phyloP scores from a whole-genome alignment of 2,329 filamentous ascomycete genomes.

The Talaromyces verruculosus region DNA sequence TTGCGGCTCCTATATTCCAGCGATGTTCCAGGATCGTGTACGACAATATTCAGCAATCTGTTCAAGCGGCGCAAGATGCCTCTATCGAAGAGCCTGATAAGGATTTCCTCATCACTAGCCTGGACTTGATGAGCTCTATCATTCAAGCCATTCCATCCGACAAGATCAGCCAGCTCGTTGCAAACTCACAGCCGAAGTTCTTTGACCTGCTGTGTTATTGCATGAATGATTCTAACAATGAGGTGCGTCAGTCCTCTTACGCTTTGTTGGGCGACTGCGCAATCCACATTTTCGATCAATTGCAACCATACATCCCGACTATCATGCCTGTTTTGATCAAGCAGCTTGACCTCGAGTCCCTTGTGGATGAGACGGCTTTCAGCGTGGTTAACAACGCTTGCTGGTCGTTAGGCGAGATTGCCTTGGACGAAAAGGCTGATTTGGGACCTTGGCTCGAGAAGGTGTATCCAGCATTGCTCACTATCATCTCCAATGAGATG shows the following conservation, averaged over 20 bases:
- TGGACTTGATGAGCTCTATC: slow-evolving; percentile 89
- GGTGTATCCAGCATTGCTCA: slow-evolving; percentile 72
- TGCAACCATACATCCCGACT: slow-evolving; percentile 70
- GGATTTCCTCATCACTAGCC: slow-evolving; percentile 92
- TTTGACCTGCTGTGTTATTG: slow-evolving; percentile 89
- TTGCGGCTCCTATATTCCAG: slow-evolving; percentile 79
- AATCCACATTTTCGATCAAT: slow-evolving; percentile 81
- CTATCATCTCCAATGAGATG: slow-evolving; percentile 80
- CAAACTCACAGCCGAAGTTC: slow-evolving; percentile 73
- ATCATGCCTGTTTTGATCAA: slow-evolving; percentile 77
- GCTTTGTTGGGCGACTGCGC: slow-evolving; percentile 92
- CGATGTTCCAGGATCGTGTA: slow-evolving; percentile 91
- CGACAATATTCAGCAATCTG: slow-evolving; percentile 78
- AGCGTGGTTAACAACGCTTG: slow-evolving; percentile 97
- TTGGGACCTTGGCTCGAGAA: slow-evolving; percentile 76
- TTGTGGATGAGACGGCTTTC: slow-evolving; percentile 76
- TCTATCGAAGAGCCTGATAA: slow-evolving; percentile 80
- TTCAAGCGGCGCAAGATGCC: slow-evolving; percentile 67
- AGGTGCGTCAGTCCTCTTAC: slow-evolving; percentile 94
- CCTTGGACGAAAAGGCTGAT: slow-evolving; percentile 69
- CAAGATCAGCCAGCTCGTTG: slow-evolving; percentile 74
- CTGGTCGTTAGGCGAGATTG: slow-evolving; percentile 93
- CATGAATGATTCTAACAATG: slow-evolving; percentile 86
- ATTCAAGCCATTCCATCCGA: slow-evolving; percentile 79
- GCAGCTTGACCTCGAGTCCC: slow-evolving; percentile 78